phyloP scores from a whole-genome alignment of 495 filamentous ascomycete species.

The Neurospora discreta region DNA sequence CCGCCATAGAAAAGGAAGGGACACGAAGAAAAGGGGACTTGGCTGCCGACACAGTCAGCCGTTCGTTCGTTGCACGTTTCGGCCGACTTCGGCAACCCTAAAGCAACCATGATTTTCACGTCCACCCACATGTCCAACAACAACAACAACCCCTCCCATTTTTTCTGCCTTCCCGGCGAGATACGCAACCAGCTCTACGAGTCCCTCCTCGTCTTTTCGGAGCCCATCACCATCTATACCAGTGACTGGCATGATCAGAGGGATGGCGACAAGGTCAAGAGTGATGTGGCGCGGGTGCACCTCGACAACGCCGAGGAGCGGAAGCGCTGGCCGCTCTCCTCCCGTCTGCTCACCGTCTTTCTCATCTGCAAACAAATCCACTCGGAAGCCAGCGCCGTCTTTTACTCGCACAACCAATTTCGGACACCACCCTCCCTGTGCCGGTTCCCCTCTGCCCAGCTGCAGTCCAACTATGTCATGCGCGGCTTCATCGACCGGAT shows the following conservation, averaged over 20 bases:
- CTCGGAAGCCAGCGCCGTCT: conserved; percentile 6
- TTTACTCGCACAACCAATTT: conserved; percentile 9
- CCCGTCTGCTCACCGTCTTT: conserved; percentile 3
- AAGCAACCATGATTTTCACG: not conserved
- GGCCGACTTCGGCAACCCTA: not conserved
- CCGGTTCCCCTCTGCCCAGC: not conserved
- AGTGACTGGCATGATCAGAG: not conserved
- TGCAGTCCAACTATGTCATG: conserved; percentile 9
- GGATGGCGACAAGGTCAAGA: not conserved
- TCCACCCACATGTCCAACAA: not conserved
- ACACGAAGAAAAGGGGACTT: not conserved
- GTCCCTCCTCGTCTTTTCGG: conserved; percentile 1
- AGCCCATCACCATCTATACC: conserved; percentile 2
- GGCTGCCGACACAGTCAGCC: not conserved
- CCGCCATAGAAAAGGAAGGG: not conserved
- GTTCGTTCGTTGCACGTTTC: not conserved
- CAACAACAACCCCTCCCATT: not conserved
- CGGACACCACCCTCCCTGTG: not conserved
- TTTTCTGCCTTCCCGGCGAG: conserved; percentile 8
- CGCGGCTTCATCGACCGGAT: conserved; percentile 12
- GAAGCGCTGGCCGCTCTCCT: conserved; percentile 2
- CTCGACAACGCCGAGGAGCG: not conserved
- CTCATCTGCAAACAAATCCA: conserved; percentile 5
- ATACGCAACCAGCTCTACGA: conserved; percentile 14
- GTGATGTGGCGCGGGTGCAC: not conserved